A percentile compares a stretch with the other conserved stretches of the same genome.
These are phyloP conservation scores for Candida khao-thaluensis DNA, from an alignment of 805 yeast genomes.

Conservation along the genomic window DNA sequence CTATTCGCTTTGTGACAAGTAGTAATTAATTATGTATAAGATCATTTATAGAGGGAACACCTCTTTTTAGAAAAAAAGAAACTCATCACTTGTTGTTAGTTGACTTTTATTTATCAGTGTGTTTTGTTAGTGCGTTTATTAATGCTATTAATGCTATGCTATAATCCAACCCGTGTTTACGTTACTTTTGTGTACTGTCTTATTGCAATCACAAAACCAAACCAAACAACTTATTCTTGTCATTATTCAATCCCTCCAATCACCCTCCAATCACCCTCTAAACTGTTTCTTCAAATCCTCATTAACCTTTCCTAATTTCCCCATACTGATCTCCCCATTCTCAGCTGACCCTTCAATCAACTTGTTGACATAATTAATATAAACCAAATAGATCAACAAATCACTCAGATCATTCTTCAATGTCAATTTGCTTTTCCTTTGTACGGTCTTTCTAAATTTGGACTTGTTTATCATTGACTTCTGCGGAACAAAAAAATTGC, in stretches of 20 bases:
- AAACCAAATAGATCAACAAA: constrained; percentile 15
- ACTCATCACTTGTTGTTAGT: too few species aligned
- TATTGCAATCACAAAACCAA: too few species aligned
- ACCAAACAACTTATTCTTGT: too few species aligned
- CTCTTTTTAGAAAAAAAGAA: too few species aligned
- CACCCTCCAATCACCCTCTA: constrained; percentile 13
- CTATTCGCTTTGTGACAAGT: too few species aligned
- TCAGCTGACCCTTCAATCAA: constrained; percentile 8
- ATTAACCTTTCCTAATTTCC: constrained; percentile 5
- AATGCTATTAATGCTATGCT: too few species aligned
- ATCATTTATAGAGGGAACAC: too few species aligned
- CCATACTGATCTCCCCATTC: constrained; percentile 5
- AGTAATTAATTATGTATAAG: too few species aligned
- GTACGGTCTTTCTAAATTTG: constrained; percentile 13
- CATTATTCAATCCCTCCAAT: neutral
- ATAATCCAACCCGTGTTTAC: too few species aligned
- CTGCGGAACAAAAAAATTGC: neutral
- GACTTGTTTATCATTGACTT: constrained; percentile 6
- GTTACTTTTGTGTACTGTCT: too few species aligned
- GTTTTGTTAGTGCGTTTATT: too few species aligned
- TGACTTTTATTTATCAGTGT: too few species aligned
- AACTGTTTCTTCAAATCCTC: constrained; percentile 13
- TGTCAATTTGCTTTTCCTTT: constrained; percentile 10
- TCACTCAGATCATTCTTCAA: constrained; percentile 15
- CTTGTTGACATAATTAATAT: constrained; percentile 13